phyloP scores from a whole-genome alignment of 148 eudicot species.

The Heliosperma pusillum region DNA sequence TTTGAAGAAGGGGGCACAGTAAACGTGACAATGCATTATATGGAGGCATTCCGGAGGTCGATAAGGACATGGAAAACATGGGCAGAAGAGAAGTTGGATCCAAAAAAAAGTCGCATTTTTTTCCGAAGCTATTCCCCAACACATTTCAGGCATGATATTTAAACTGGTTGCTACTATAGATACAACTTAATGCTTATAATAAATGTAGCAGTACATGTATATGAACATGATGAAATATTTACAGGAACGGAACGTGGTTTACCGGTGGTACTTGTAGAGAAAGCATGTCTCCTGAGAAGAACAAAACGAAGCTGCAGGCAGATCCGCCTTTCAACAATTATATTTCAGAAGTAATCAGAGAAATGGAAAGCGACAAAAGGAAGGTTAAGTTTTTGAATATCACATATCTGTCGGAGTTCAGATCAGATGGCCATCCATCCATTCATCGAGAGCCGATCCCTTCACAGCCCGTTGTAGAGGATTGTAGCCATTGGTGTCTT shows the following conservation, averaged over 20 bases:
- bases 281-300: slow-evolving; percentile 45
- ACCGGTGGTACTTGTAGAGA: slow-evolving; percentile 54
- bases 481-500: slow-evolving; percentile 86
- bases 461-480: slow-evolving; percentile 42
- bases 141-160: slow-evolving; percentile 53
- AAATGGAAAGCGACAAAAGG: slow-evolving; percentile 35
- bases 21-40: slow-evolving; percentile 65
- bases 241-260: slow-evolving; percentile 67
- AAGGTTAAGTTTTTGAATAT: slow-evolving; percentile 40
- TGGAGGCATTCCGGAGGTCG: slow-evolving; percentile 66
- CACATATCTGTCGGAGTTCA: slow-evolving; percentile 49
- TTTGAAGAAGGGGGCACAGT: slow-evolving; percentile 58
- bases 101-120: slow-evolving; percentile 43
- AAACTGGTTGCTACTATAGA: slow-evolving; percentile 6
- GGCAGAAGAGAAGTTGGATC: slow-evolving; percentile 44
- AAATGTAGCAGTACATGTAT: neutral
- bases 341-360: slow-evolving; percentile 34
- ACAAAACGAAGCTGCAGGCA: slow-evolving; percentile 33
- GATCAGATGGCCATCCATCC: slow-evolving; percentile 62
- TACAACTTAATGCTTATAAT: neutral
- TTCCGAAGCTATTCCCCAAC: slow-evolving; percentile 69
- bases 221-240: slow-evolving; percentile 1
- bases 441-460: slow-evolving; percentile 60
- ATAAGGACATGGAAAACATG: slow-evolving; percentile 53
- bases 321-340: slow-evolving; percentile 42